Base-by-base conservation (phyloP, 345 rosid species). In the Heritiera fomes region DNA sequence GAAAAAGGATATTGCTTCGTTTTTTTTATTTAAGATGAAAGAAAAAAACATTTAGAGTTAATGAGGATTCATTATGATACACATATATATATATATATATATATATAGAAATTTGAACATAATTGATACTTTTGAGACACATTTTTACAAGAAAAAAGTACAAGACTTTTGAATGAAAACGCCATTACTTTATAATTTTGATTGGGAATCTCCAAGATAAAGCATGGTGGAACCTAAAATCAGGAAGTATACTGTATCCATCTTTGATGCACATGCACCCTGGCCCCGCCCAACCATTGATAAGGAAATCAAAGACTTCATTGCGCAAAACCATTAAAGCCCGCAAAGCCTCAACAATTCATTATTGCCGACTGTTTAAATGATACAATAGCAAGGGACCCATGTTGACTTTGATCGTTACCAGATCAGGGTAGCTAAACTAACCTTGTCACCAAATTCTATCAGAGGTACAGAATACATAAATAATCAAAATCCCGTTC, bases 391-490 rank as follows among this genome's bases (percentile, higher is more conserved):
- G 64, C 55, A 20, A 83, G 71, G 60, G 23, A 40, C 63, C 64
- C 64, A 23, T 79, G 56, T 64, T 71, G 63, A 52, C 79, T 80
- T 66, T n/a, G 81, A 69, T 72, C 70, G 49, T 28, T 46, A 41
- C 71, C 66, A 23, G 49, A 66, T 78, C 8, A 65, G 61, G 73
- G 32, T 70, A 61, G 74, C 76, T 68, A 49, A 78, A 78, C 83
- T 76, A 83, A 80, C 73, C 64, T 66, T 55, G 66, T 23, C 69
- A 76, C 71, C 78, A 38, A 60, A 75, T 72, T 49, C 14, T 18
- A 30, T 13, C 58, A n/a, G 63, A 61, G 56, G 38, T 14, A 61
- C 17, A 56, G 63, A 41, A 49, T 38, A 76, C 46, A 64, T 30
- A 61, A 77, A 63, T 68, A 70, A 50, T 46, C 38, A 61, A 73